Conservation (phyloP, 495 filamentous ascomycete genomes). For the Rusavskia elegans region DNA sequence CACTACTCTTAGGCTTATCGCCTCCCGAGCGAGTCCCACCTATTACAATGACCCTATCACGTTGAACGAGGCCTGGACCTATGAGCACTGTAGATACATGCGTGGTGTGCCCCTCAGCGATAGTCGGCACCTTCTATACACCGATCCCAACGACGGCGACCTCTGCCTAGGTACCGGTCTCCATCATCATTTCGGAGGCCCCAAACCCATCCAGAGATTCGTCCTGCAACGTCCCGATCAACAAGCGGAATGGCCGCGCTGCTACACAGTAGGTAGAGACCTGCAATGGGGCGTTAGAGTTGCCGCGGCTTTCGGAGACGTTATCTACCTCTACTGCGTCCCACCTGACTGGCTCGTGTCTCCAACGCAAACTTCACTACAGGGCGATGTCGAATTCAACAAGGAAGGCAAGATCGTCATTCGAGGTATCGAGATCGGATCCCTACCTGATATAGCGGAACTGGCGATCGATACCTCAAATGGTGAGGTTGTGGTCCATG, state of each 20-base stretch:
- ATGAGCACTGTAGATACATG: conserved; percentile 17
- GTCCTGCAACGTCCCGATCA: conserved; percentile 17
- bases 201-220: conserved; percentile 28
- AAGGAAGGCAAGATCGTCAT: conserved; percentile 12
- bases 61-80: conserved; percentile 15
- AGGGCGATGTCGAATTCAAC: too few relatives aligned
- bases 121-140: conserved; percentile 54
- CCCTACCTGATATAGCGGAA: not conserved
- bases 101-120: conserved; percentile 54
- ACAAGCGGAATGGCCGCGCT: conserved; percentile 16
- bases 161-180: conserved; percentile 55
- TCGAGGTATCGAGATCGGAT: conserved; percentile 10
- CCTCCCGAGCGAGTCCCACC: conserved; percentile 40
- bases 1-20: conserved; percentile 42
- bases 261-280: conserved; percentile 45
- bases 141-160: conserved; percentile 40
- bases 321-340: conserved; percentile 44
- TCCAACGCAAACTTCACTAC: not conserved
- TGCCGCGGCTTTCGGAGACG: conserved; percentile 39
- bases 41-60: conserved; percentile 8
- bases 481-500: conserved; percentile 4
- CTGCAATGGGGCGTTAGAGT: conserved; percentile 45
- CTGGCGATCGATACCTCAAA: conserved; percentile 4
- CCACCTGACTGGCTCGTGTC: conserved; percentile 30
- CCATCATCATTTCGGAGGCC: conserved; percentile 35